These are phyloP conservation scores for Plasmodium reichenowi DNA, from an alignment of 169 alveolate genomes.

Conservation along the genomic window DNA sequence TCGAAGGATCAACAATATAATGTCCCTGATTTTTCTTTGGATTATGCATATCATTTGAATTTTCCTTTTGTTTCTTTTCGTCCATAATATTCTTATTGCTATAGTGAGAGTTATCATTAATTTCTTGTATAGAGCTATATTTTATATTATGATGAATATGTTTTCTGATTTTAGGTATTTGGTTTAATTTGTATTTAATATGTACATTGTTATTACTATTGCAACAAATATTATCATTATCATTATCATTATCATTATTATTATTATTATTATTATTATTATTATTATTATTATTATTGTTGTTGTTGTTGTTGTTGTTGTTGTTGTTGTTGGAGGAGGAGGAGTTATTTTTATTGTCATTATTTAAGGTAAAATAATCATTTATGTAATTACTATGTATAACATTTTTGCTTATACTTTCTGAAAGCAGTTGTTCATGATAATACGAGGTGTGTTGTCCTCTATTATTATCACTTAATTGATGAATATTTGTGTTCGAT, in stretches of 20 bases:
- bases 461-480: constrained; percentile 36
- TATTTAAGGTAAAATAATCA: constrained; percentile 56
- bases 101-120: constrained; percentile 18
- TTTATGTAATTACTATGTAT: constrained; percentile 65
- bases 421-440: constrained; percentile 29
- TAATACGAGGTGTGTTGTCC: constrained; percentile 53
- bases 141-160: constrained; percentile 27
- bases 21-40: constrained; percentile 1
- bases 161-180: constrained; percentile 36
- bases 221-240: no score
- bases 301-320: no score
- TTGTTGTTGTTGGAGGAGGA: no score
- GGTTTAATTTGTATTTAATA: constrained; percentile 45
- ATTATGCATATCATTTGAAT: constrained; percentile 11
- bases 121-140: constrained; percentile 75
- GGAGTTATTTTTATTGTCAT: background rate
- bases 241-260: no score
- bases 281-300: no score
- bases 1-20: background rate
- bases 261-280: no score
- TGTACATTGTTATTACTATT: constrained; percentile 12
- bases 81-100: constrained; percentile 1
- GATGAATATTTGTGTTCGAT: constrained; percentile 17
- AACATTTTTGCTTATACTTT: background rate
- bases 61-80: constrained; percentile 4